These are phyloP conservation scores for Leccinum aurantiacum DNA, from an alignment of 768 basidiomycete species.

Conservation along the genomic window DNA sequence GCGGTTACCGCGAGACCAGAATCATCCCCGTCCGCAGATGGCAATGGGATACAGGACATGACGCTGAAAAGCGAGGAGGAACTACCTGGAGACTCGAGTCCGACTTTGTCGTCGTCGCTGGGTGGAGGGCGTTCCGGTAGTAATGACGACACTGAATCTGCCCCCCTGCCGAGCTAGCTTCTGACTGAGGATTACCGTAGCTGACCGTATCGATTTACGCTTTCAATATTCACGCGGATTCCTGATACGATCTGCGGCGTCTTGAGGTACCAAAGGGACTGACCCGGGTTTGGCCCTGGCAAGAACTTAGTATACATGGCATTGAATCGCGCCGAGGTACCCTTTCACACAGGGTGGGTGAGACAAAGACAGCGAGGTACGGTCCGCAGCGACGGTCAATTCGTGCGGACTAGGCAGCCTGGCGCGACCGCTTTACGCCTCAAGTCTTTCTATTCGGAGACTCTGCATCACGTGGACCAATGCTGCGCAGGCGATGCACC, in stretches of 20 bases:
- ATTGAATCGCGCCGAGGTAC: constrained; percentile 7
- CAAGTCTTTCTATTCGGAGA: background rate
- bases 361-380: background rate
- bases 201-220: constrained; percentile 12
- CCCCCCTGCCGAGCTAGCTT: constrained; percentile 12
- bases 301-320: background rate
- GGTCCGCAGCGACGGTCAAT: constrained; percentile 8
- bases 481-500: background rate
- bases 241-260: constrained; percentile 20
- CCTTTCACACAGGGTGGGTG: constrained; percentile 10
- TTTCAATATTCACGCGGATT: constrained; percentile 10
- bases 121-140: constrained; percentile 12
- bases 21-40: constrained; percentile 3
- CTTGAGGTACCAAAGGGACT: background rate
- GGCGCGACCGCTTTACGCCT: background rate
- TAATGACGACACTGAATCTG: constrained; percentile 6
- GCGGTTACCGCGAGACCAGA: constrained; percentile 10
- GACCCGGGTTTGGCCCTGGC: constrained; percentile 1
- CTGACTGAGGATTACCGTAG: constrained; percentile 16
- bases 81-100: constrained; percentile 7
- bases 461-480: background rate
- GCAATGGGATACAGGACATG: constrained; percentile 2
- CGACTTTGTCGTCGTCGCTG: constrained; percentile 10
- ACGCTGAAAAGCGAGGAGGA: constrained; percentile 6
- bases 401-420: background rate